Evolutionary conservation across 768 basidiomycete species (phyloP).

Genomic region (Pulveroboletus frians): DNA sequence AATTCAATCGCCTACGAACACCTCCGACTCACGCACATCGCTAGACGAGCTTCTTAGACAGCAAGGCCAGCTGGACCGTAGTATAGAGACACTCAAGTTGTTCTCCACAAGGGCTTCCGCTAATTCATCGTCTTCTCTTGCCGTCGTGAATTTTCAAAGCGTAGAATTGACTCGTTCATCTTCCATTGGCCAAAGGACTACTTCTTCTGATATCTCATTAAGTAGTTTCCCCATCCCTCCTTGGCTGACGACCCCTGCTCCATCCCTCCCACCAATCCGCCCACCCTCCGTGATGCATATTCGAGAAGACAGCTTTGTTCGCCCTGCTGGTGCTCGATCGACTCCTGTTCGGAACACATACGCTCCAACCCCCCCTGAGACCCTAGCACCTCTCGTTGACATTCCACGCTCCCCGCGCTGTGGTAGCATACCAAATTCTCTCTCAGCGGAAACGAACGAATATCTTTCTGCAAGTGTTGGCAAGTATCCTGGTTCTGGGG

Average conservation of each 20-base stretch:
- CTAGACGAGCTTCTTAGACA: conserved; percentile 53
- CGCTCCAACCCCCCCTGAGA: conserved; percentile 22
- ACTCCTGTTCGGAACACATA: conserved; percentile 3
- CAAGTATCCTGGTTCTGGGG: conserved; percentile 35
- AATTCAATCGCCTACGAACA: conserved; percentile 15
- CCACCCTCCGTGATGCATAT: conserved; percentile 15
- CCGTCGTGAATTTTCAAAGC: conserved; percentile 20
- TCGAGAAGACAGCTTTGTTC: conserved; percentile 20
- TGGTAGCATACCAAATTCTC: conserved; percentile 16
- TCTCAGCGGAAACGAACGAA: conserved; percentile 11
- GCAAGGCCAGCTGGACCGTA: conserved; percentile 60
- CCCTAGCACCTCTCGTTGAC: conserved; percentile 22
- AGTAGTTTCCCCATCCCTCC: conserved; percentile 70
- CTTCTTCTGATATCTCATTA: conserved; percentile 55
- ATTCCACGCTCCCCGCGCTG: conserved; percentile 14
- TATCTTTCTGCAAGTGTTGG: conserved; percentile 10
- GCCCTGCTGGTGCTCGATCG: conserved; percentile 7
- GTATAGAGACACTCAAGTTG: conserved; percentile 52
- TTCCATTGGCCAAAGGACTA: conserved; percentile 24
- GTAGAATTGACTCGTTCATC: conserved; percentile 17
- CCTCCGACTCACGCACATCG: conserved; percentile 30
- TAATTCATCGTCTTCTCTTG: conserved; percentile 32
- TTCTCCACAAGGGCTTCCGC: conserved; percentile 31
- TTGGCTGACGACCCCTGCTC: conserved; percentile 15
- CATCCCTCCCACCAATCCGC: conserved; percentile 16